phyloP scores from a whole-genome alignment of 345 rosid species.

The Eucalyptus curtisii region DNA sequence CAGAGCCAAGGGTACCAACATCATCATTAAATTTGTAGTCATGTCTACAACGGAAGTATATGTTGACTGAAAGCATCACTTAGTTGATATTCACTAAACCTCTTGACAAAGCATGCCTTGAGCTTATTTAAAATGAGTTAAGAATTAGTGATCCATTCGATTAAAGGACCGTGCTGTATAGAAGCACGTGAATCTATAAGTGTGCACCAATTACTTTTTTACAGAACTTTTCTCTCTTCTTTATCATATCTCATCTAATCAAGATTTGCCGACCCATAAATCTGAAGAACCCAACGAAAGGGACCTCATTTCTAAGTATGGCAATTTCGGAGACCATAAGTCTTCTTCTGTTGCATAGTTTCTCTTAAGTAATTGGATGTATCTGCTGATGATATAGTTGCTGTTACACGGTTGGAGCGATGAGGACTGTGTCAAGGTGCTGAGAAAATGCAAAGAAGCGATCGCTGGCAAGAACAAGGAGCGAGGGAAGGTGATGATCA shows the following conservation, averaged over 20 bases:
- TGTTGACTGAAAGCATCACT: background rate
- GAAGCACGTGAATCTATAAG: too few species aligned
- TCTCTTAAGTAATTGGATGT: background rate
- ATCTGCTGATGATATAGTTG: background rate
- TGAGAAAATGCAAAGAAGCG: slow-evolving; percentile 26
- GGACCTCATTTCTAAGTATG: background rate
- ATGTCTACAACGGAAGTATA: too few species aligned
- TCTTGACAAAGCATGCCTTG: background rate
- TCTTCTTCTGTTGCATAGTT: background rate
- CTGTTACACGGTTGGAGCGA: slow-evolving; percentile 26
- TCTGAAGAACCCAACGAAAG: background rate
- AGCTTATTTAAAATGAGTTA: background rate
- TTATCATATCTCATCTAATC: background rate
- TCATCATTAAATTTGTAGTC: background rate
- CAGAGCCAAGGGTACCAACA: background rate
- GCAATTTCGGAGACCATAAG: background rate
- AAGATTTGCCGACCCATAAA: background rate
- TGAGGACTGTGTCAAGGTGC: slow-evolving; percentile 24
- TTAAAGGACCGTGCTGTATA: background rate
- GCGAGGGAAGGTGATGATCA: slow-evolving; percentile 3
- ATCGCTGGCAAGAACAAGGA: background rate
- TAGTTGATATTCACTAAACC: background rate
- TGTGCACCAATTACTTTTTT: background rate
- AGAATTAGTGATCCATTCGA: background rate
- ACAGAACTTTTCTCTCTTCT: background rate